Evolutionary conservation across 176 grass and related monocot species (phyloP).

Genomic region (Musa troglodytarum): DNA sequence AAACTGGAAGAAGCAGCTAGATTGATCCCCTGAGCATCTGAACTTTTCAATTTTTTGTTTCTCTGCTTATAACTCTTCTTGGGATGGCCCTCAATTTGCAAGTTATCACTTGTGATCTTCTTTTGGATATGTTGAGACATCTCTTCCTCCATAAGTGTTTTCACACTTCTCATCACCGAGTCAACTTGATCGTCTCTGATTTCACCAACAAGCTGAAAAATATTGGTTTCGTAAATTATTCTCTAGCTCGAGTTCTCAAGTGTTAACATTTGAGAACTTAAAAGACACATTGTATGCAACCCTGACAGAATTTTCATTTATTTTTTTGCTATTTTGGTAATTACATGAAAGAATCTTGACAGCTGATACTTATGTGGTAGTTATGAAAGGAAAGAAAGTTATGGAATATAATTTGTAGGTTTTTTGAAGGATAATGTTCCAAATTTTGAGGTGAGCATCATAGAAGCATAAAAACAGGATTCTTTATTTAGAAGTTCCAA

Average conservation of each 20-base stretch:
- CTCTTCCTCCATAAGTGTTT: constrained; percentile 86
- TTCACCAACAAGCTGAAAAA: constrained; percentile 43
- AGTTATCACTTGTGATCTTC: constrained; percentile 50
- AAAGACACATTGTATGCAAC: not conserved
- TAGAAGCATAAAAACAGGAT: too few relatives aligned
- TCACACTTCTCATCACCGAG: constrained; percentile 30
- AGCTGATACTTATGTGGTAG: too few relatives aligned
- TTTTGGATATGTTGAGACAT: constrained; percentile 41
- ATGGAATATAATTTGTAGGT: too few relatives aligned
- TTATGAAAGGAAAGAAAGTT: too few relatives aligned
- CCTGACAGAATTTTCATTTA: not conserved
- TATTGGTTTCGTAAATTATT: not conserved
- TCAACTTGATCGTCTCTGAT: constrained; percentile 13
- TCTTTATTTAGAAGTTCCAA: too few relatives aligned
- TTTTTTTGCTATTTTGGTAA: too few relatives aligned
- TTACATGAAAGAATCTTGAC: too few relatives aligned
- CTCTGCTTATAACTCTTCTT: constrained; percentile 32
- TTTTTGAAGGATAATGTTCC: too few relatives aligned
- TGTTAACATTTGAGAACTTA: not conserved
- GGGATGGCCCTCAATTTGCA: constrained; percentile 24
- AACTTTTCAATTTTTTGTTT: constrained; percentile 37
- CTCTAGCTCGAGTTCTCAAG: not conserved
- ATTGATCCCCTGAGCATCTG: constrained; percentile 9
- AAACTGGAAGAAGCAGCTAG: constrained; percentile 22
- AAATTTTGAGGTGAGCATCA: too few relatives aligned